Conservation (phyloP, 148 eudicot species). For the Tetragonia tetragonoides region DNA sequence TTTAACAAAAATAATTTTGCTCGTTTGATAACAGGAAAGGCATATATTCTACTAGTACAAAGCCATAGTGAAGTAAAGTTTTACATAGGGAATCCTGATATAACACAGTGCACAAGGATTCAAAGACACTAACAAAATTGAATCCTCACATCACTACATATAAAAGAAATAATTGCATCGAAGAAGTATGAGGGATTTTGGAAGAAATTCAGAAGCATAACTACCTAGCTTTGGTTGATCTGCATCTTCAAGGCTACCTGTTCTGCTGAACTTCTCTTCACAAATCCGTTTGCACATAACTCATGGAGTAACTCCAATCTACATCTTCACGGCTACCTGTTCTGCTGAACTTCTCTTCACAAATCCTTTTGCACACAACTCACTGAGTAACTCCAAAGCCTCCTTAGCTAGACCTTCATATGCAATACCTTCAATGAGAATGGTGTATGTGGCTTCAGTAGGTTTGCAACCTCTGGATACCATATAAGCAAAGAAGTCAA, state of each 20-base stretch:
- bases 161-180: neutral
- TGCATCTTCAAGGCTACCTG: constrained; percentile 43
- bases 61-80: neutral
- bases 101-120: constrained; percentile 6
- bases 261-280: constrained; percentile 52
- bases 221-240: constrained; percentile 15
- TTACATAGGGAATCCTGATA: neutral
- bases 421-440: constrained; percentile 56
- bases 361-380: constrained; percentile 47
- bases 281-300: constrained; percentile 48
- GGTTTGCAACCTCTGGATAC: constrained; percentile 57
- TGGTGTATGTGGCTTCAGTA: constrained; percentile 52
- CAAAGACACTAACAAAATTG: constrained; percentile 27
- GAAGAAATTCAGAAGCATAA: neutral
- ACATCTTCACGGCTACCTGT: constrained; percentile 36
- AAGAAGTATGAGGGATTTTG: neutral
- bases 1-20: neutral
- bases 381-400: constrained; percentile 49
- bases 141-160: constrained; percentile 14
- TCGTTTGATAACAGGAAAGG: neutral
- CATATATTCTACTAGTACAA: neutral
- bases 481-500: constrained; percentile 54
- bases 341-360: constrained; percentile 55
- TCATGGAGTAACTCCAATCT: constrained; percentile 41
- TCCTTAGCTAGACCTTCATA: constrained; percentile 52